Base-by-base conservation (phyloP, 1,139 yeast genomes). In the Blastobotrys niveus region DNA sequence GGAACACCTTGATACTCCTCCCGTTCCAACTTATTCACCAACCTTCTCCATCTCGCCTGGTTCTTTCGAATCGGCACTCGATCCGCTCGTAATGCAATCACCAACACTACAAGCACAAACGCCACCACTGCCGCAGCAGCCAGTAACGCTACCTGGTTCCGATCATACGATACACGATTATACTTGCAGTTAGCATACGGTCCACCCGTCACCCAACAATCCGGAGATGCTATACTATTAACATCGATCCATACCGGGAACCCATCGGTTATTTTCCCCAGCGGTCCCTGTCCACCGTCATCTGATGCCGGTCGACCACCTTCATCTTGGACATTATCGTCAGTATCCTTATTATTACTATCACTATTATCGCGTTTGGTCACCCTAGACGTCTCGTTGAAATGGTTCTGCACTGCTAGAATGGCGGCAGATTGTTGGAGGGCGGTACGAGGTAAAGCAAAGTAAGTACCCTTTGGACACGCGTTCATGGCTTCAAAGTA, bases 121-220 rank as follows among this genome's bases (percentile, higher is more conserved):
- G 82, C 76, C 18, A 85, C 77, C 1, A 76, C 72, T 10, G 78
- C 70, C 12, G 83, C 77, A 0, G 94, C 88, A 0, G 85, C 75
- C 31, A 88, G 67, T 72, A 82, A 73, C 24, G 74, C 70, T 0
- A 78, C 77, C 50, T 85, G 80, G 46, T 76, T 77, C 41, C 78
- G 70, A 33, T 69, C 69, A 10, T 80, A 70, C 19, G 79, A 71
- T 43, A 66, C 68, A 7, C 50, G 47, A 47, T 76, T 77, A 59
- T 88, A 89, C 0, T 96, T 95, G 61, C 98, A 89, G 27, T 67
- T 63, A 0, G 93, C 82, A 49, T 76, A 73, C 0, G 89, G 79
- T 0, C 96, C 95, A 2, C 95, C 96, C 1, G 79, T 65, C 2
- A 88, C 89, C 88, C 93, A 89, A 60, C 98, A 89, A 45, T 79